Base-by-base conservation (phyloP, 495 filamentous ascomycete genomes). In the Podospora bellae-mahoneyi region DNA sequence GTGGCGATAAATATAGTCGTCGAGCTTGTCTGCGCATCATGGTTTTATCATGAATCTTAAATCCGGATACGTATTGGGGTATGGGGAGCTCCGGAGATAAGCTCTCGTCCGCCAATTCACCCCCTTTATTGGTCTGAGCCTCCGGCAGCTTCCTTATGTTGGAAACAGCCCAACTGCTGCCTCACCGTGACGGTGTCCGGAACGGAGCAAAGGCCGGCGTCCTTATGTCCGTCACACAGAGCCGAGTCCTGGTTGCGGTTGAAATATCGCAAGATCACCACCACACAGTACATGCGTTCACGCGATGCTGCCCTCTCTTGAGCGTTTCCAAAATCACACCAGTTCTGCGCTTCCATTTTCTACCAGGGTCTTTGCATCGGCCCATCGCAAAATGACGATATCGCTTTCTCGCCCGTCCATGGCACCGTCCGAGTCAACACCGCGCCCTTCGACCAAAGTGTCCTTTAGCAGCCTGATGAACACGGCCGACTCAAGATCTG, bases 321-420 rank as follows among this genome's bases (percentile, higher is more conserved):
- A 27, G 15, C 19, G 23, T 19, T 26, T 20, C 5, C 27, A 9
- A 39, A 15, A 16, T 86, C 78, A 97, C 64, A 97, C 86, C 75
- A 98, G 79, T 78, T 99, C 95, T 39, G 93, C 87, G 70, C 91
- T 87, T 34, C 92, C 93, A 44, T 79, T 84, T 69, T 84, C 84
- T 67, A 96, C 91, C 68, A 88, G 83, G 60, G 82, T 81, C 73
- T 84, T 92, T 3, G 97, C 88, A 58, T 89, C 92, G 56, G 90
- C 89, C 91, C 95, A 99, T 70, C 95, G 82, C 26, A 94, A 84
- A 74, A 97, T 92, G 70, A 91, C 89, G 44, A 98, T 86, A 83
- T 97, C 93, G 34, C 92, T 92, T 77, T 88, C 91, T 71, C 82
- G 83, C 77, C 93, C 87, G 66, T 87, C 80, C 73, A 88, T 81